Conservation (phyloP, 1,284 basidiomycete species). For the Heterobasidion annosum region DNA sequence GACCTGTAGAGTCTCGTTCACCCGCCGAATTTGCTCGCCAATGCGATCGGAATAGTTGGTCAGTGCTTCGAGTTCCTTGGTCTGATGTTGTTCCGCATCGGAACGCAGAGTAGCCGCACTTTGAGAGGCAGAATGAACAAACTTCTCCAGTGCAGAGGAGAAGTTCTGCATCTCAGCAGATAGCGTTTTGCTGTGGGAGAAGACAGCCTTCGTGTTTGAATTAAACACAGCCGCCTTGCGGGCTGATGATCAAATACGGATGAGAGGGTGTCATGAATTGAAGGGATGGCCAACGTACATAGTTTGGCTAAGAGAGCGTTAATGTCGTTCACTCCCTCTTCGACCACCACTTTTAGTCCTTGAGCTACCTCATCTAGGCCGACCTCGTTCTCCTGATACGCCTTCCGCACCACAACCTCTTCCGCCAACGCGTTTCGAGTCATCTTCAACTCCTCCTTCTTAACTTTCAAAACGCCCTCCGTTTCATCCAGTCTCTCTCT, state of each 20-base stretch:
- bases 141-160: constrained; percentile 50
- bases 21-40: constrained; percentile 47
- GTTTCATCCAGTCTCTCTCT: constrained; percentile 50
- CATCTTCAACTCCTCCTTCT: constrained; percentile 44
- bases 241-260: constrained; percentile 33
- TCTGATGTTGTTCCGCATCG: constrained; percentile 49
- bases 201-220: constrained; percentile 59
- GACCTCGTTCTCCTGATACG: constrained; percentile 71
- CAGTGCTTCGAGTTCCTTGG: constrained; percentile 48
- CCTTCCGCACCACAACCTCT: constrained; percentile 67
- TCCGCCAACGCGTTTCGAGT: constrained; percentile 61
- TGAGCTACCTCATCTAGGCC: constrained; percentile 64
- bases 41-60: constrained; percentile 45
- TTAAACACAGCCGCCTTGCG: constrained; percentile 65
- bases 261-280: constrained; percentile 8
- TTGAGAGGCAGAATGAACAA: constrained; percentile 49
- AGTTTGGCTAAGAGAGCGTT: constrained; percentile 77
- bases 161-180: constrained; percentile 43
- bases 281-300: constrained; percentile 34
- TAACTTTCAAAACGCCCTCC: constrained; percentile 42
- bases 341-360: constrained; percentile 57
- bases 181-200: constrained; percentile 52
- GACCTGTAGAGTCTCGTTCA: constrained; percentile 48
- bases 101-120: constrained; percentile 41
- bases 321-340: constrained; percentile 68